These are phyloP conservation scores for Arthrobotrys iridis DNA, from an alignment of 2,329 filamentous ascomycete species.

Conservation along the genomic window DNA sequence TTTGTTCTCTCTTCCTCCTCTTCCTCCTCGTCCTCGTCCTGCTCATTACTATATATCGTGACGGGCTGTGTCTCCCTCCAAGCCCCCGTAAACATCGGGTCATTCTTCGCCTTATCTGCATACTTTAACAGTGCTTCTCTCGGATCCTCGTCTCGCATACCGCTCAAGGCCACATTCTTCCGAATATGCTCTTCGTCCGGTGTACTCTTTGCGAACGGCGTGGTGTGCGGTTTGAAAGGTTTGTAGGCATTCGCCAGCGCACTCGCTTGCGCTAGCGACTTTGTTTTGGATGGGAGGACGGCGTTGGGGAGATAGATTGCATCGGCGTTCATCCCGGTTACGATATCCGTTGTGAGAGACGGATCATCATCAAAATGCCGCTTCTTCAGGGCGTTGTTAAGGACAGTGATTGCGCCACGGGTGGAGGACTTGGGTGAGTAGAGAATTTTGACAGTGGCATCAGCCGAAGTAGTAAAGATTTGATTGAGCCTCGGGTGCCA, in stretches of 20 bases:
- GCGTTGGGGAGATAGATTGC: constrained; percentile 77
- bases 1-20: constrained; percentile 71
- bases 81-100: constrained; percentile 92
- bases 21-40: constrained; percentile 80
- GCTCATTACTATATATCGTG: constrained; percentile 87
- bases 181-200: constrained; percentile 90
- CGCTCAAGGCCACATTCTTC: constrained; percentile 86
- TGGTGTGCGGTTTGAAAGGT: constrained; percentile 83
- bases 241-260: constrained; percentile 33
- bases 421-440: constrained; percentile 86
- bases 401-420: constrained; percentile 84
- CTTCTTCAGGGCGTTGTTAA: constrained; percentile 93
- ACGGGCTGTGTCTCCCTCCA: constrained; percentile 93
- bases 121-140: constrained; percentile 94
- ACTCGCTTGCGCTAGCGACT: constrained; percentile 34
- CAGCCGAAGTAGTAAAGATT: constrained; percentile 91
- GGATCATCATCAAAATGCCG: constrained; percentile 95
- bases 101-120: constrained; percentile 88
- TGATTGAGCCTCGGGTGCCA: constrained; percentile 98
- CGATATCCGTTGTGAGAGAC: constrained; percentile 65
- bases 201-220: constrained; percentile 88
- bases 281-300: constrained; percentile 38
- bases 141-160: constrained; percentile 96
- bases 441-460: constrained; percentile 86
- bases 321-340: constrained; percentile 81